Percentiles rank a stretch among this genome's conserved stretches.
Evolutionary conservation across 2,329 filamentous ascomycete genomes (phyloP).

Genomic region (Ilyonectria mors-panacis): DNA sequence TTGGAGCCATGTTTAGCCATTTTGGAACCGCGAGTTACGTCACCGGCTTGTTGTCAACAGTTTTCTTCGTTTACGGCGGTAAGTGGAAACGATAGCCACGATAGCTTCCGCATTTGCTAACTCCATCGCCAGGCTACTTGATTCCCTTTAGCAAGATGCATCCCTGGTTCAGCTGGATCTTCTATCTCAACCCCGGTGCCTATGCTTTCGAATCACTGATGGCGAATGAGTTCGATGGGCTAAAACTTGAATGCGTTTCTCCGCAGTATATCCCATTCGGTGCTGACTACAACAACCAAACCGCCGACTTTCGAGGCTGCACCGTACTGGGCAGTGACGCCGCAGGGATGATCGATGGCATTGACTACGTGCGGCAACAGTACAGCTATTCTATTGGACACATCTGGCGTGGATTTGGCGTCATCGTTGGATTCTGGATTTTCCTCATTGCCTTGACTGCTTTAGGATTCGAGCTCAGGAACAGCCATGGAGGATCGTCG

Average conservation of each 20-base stretch:
- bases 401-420: constrained; percentile 80
- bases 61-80: constrained; percentile 50
- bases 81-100: constrained; percentile 33
- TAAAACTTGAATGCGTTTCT: constrained; percentile 70
- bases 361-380: constrained; percentile 64
- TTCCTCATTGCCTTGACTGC: constrained; percentile 80
- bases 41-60: constrained; percentile 45
- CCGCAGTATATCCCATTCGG: constrained; percentile 69
- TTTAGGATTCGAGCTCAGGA: constrained; percentile 71
- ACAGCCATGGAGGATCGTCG: constrained; percentile 31
- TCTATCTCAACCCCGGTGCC: constrained; percentile 64
- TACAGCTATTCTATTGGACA: constrained; percentile 68
- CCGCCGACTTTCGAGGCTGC: constrained; percentile 62
- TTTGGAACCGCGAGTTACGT: constrained; percentile 49
- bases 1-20: constrained; percentile 73
- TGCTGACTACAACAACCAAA: constrained; percentile 48
- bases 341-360: constrained; percentile 62
- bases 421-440: constrained; percentile 79
- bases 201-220: constrained; percentile 77
- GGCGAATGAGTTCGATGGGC: constrained; percentile 70
- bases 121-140: constrained; percentile 68
- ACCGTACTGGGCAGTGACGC: constrained; percentile 63
- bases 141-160: constrained; percentile 63
- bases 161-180: constrained; percentile 69
- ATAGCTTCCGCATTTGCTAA: background rate